phyloP scores from a whole-genome alignment of 371 early-diverging fungal genomes.

The Sporodiniella umbellata region DNA sequence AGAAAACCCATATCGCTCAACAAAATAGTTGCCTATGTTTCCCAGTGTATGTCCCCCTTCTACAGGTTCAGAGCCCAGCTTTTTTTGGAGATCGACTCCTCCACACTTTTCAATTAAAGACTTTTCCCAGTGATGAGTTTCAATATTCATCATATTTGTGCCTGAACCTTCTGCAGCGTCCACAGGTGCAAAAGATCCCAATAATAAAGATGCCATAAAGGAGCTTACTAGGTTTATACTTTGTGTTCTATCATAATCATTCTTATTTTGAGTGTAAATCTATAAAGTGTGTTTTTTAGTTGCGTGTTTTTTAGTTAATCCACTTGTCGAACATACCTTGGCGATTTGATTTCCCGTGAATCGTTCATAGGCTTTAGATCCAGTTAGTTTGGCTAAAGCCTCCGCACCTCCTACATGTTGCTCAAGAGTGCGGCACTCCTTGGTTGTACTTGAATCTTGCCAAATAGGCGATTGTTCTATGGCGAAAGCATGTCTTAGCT shows the following conservation, averaged over 20 bases:
- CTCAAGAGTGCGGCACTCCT: slow-evolving; percentile 65
- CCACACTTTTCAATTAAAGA: slow-evolving; percentile 43
- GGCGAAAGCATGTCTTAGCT: slow-evolving; percentile 61
- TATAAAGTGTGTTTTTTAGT: slow-evolving; percentile 5
- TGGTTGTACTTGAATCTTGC: slow-evolving; percentile 77
- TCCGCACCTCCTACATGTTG: slow-evolving; percentile 55
- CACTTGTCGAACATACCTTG: slow-evolving; percentile 53
- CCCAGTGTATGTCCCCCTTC: slow-evolving; percentile 41
- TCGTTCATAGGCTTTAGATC: slow-evolving; percentile 76
- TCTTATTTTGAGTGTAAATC: slow-evolving; percentile 30
- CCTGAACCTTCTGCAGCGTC: slow-evolving; percentile 81
- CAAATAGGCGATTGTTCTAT: slow-evolving; percentile 73
- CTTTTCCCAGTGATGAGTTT: slow-evolving; percentile 54
- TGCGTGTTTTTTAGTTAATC: too few species aligned
- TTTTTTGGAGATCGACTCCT: slow-evolving; percentile 30
- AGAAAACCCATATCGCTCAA: slow-evolving; percentile 53
- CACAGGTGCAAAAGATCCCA: slow-evolving; percentile 60
- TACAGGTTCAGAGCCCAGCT: slow-evolving; percentile 41
- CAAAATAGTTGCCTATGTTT: slow-evolving; percentile 43
- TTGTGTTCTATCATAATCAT: slow-evolving; percentile 39
- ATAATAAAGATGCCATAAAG: slow-evolving; percentile 64
- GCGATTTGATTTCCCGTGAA: slow-evolving; percentile 79
- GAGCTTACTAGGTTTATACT: slow-evolving; percentile 75
- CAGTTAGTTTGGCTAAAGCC: slow-evolving; percentile 64
- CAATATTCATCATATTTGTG: slow-evolving; percentile 78